A percentile compares a stretch with the other conserved stretches of the same genome.
Evolutionary conservation across 1,284 basidiomycete genomes (phyloP).

Genomic region (Chalciporus sp.): DNA sequence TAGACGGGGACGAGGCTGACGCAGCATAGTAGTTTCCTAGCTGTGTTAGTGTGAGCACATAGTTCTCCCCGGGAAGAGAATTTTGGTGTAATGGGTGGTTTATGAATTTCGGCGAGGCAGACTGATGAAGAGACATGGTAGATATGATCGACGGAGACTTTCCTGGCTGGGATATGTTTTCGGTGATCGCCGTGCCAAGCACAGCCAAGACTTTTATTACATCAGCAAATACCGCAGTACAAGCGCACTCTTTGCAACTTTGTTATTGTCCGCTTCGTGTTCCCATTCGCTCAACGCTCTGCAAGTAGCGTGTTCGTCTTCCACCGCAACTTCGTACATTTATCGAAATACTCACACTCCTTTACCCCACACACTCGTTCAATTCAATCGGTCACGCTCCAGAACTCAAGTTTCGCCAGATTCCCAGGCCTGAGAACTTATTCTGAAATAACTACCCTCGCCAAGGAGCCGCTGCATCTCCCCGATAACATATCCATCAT

Average conservation of each 20-base stretch:
- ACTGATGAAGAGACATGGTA: conserved; percentile 31
- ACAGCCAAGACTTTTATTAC: no score
- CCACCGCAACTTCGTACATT: conserved; percentile 2
- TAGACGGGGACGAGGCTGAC: conserved; percentile 57
- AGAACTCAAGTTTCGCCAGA: not conserved
- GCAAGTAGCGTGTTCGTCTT: not conserved
- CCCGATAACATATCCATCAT: conserved; percentile 16
- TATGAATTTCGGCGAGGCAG: conserved; percentile 32
- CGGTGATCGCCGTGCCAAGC: conserved; percentile 21
- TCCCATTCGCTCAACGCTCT: not conserved
- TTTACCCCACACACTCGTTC: conserved; percentile 31
- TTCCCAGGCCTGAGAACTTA: conserved; percentile 4
- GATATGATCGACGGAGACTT: conserved; percentile 18
- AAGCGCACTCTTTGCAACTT: not conserved
- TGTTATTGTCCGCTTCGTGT: not conserved
- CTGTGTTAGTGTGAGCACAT: conserved; percentile 58
- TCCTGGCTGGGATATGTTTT: conserved; percentile 31
- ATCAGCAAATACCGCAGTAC: conserved; percentile 5
- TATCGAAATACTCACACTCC: conserved; percentile 26
- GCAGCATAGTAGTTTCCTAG: conserved; percentile 55
- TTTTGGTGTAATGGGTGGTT: conserved; percentile 39
- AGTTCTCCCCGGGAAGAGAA: conserved; percentile 46
- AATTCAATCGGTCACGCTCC: not conserved
- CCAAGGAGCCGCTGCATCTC: not conserved
- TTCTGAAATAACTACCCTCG: conserved; percentile 12